Conservation (phyloP, 768 basidiomycete species). For the Psilocybe subaeruginosa region DNA sequence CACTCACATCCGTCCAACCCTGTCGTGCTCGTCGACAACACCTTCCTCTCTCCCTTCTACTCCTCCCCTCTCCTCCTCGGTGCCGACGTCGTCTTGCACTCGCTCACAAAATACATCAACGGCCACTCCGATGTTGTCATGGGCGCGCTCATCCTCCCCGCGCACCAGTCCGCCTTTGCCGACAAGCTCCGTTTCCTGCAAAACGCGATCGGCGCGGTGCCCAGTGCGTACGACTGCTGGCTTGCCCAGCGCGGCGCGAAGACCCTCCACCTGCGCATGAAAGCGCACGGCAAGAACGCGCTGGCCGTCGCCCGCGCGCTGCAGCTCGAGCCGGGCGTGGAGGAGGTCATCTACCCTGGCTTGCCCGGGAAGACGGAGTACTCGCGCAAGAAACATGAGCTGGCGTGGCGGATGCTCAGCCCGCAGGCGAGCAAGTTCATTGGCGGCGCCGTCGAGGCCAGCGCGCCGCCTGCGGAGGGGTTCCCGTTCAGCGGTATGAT, state of each 20-base stretch:
- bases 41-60: slow-evolving; percentile 93
- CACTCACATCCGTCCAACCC: slow-evolving; percentile 66
- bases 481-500: slow-evolving; percentile 95
- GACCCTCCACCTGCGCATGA: slow-evolving; percentile 88
- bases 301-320: slow-evolving; percentile 73
- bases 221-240: slow-evolving; percentile 88
- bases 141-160: slow-evolving; percentile 78
- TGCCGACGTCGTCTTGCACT: slow-evolving; percentile 87
- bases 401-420: slow-evolving; percentile 65
- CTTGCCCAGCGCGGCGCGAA: slow-evolving; percentile 90
- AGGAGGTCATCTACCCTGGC: slow-evolving; percentile 87
- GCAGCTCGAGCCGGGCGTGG: slow-evolving; percentile 57
- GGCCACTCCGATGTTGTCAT: slow-evolving; percentile 95
- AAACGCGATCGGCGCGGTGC: slow-evolving; percentile 85
- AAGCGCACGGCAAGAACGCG: slow-evolving; percentile 84
- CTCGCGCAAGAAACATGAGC: slow-evolving; percentile 45
- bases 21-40: slow-evolving; percentile 90
- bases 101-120: slow-evolving; percentile 88
- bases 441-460: slow-evolving; percentile 19
- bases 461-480: slow-evolving; percentile 44
- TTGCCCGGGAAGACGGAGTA: slow-evolving; percentile 57
- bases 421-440: slow-evolving; percentile 65
- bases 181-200: slow-evolving; percentile 83
- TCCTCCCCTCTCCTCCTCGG: slow-evolving; percentile 82
- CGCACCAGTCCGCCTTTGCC: slow-evolving; percentile 48